Evolutionary conservation across 495 filamentous ascomycete genomes (phyloP).

Genomic region (Neurospora sp.): DNA sequence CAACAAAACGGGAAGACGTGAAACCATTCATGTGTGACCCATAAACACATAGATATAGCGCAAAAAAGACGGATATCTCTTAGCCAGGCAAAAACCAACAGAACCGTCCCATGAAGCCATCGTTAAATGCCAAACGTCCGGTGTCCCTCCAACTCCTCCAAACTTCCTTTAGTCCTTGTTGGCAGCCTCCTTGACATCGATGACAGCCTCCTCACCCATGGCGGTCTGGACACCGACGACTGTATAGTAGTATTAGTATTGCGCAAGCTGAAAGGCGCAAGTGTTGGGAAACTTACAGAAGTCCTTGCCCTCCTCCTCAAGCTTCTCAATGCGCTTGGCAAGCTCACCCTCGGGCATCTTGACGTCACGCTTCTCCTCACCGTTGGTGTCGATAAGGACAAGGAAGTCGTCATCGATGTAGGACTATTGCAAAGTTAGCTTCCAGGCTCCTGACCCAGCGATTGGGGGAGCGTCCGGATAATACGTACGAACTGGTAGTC

Average conservation of each 20-base stretch:
- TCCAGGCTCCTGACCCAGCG: background rate
- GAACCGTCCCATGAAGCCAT: constrained; percentile 5
- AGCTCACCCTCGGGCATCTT: constrained; percentile 83
- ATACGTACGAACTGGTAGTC: constrained; percentile 87
- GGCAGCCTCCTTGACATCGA: constrained; percentile 88
- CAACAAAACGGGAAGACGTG: background rate
- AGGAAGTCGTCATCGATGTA: constrained; percentile 89
- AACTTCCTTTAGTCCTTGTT: constrained; percentile 7
- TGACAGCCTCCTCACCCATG: constrained; percentile 89
- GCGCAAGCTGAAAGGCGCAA: background rate
- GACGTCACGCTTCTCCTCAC: constrained; percentile 86
- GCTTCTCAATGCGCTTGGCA: constrained; percentile 67
- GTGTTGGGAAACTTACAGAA: constrained; percentile 64
- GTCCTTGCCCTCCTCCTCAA: constrained; percentile 51
- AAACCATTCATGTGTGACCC: background rate
- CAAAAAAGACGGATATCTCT: constrained; percentile 16
- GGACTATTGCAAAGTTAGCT: background rate
- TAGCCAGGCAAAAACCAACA: constrained; percentile 9
- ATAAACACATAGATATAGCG: constrained; percentile 13
- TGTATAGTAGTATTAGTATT: constrained; percentile 28
- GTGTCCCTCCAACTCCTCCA: constrained; percentile 7
- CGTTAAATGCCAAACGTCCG: constrained; percentile 5
- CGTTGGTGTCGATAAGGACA: constrained; percentile 72
- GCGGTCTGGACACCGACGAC: constrained; percentile 84
- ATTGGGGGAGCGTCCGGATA: background rate